Evolutionary conservation across 2,329 filamentous ascomycete species (phyloP).

Genomic region (Ophiocordyceps camponoti-saundersi): DNA sequence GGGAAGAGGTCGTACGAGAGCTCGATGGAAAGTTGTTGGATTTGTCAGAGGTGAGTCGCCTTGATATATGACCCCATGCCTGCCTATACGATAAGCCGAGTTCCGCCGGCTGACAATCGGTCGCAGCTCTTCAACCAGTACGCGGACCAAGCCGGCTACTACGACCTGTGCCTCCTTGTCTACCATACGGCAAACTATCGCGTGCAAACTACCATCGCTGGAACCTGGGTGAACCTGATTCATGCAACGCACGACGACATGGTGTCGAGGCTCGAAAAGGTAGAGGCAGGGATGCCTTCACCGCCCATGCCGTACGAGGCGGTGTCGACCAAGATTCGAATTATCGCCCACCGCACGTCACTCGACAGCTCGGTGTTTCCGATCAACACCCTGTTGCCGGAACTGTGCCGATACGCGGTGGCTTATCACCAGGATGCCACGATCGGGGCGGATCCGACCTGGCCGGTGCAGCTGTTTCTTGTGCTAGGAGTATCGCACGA

Average conservation of each 20-base stretch:
- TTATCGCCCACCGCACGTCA: constrained; percentile 47
- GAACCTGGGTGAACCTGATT: constrained; percentile 74
- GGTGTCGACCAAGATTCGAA: constrained; percentile 45
- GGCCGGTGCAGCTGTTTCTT: constrained; percentile 40
- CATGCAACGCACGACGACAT: constrained; percentile 48
- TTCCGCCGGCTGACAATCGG: too few relatives aligned
- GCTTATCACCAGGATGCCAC: constrained; percentile 40
- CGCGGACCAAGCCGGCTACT: constrained; percentile 81
- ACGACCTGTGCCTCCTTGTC: constrained; percentile 83
- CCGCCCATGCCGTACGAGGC: constrained; percentile 50
- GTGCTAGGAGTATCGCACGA: constrained; percentile 38
- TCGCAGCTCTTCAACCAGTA: constrained; percentile 77
- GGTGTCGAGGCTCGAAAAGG: constrained; percentile 24
- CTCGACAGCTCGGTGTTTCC: constrained; percentile 52
- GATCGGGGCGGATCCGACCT: constrained; percentile 37
- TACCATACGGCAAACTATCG: constrained; percentile 86
- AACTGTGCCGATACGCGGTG: constrained; percentile 45
- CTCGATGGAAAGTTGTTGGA: constrained; percentile 66
- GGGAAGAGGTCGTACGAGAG: constrained; percentile 43
- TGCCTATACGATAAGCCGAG: constrained; percentile 5
- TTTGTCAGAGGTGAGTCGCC: constrained; percentile 54
- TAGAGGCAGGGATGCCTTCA: constrained; percentile 17
- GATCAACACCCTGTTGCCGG: constrained; percentile 39
- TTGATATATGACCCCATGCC: too few relatives aligned
- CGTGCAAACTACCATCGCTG: constrained; percentile 65